These are phyloP conservation scores for Vanrija humicola DNA, from an alignment of 1,284 basidiomycete species.

Conservation along the genomic window DNA sequence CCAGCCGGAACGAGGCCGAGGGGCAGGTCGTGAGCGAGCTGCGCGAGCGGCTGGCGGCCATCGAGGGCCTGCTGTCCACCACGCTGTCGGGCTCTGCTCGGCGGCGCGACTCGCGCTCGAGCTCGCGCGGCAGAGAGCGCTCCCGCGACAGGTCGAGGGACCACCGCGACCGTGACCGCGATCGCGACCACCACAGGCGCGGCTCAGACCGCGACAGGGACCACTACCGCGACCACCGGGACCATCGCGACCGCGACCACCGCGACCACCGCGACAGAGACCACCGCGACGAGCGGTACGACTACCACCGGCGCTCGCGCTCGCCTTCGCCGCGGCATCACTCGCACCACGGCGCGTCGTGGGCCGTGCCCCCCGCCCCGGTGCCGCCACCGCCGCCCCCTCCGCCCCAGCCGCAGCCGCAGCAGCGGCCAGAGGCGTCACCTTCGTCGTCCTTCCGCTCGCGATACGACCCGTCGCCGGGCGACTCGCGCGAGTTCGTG, in stretches of 20 bases:
- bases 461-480: background rate
- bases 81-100: background rate
- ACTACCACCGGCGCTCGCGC: background rate
- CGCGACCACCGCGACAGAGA: background rate
- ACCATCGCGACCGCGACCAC: background rate
- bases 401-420: background rate
- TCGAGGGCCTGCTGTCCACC: slow-evolving; percentile 5
- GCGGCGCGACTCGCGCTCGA: background rate
- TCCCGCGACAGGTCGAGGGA: background rate
- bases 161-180: background rate
- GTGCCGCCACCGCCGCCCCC: background rate
- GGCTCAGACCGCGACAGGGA: background rate
- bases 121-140: background rate
- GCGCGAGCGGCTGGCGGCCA: slow-evolving; percentile 19
- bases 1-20: slow-evolving; percentile 6
- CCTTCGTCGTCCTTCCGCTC: background rate
- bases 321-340: background rate
- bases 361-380: background rate
- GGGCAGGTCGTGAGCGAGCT: slow-evolving; percentile 19
- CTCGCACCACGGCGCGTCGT: background rate
- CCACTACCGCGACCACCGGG: background rate
- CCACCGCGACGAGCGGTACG: background rate
- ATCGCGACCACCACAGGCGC: background rate
- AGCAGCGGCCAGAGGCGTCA: too few species aligned
- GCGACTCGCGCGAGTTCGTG: too few species aligned